Evolutionary conservation across 1,284 basidiomycete genomes (phyloP).

Genomic region (Amylostereum chailletii): DNA sequence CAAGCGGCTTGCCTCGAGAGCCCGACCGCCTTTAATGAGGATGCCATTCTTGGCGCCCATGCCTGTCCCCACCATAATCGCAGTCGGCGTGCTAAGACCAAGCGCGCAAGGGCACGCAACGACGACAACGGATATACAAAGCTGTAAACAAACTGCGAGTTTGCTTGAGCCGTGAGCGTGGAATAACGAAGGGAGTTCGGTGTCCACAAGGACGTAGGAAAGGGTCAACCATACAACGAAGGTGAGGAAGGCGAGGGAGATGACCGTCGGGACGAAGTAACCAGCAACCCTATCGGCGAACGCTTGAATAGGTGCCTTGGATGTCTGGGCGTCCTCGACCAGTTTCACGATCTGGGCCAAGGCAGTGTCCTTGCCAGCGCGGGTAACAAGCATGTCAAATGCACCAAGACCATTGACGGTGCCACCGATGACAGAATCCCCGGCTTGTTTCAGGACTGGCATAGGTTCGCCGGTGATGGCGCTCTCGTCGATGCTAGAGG

Average conservation of each 20-base stretch:
- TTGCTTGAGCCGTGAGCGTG: conserved; percentile 75
- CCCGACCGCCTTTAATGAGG: conserved; percentile 93
- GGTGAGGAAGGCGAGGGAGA: conserved; percentile 75
- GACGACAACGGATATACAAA: conserved; percentile 97
- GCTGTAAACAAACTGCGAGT: conserved; percentile 89
- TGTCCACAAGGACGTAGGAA: conserved; percentile 51
- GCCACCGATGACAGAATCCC: conserved; percentile 88
- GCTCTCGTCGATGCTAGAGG: conserved; percentile 90
- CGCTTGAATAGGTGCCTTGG: conserved; percentile 96
- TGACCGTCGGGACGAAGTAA: conserved; percentile 90
- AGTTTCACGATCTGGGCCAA: conserved; percentile 94
- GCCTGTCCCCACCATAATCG: conserved; percentile 99
- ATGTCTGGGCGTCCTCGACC: conserved; percentile 97
- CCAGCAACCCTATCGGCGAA: conserved; percentile 95
- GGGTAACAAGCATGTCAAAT: conserved; percentile 91
- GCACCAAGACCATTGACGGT: conserved; percentile 96
- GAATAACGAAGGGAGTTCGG: conserved; percentile 78
- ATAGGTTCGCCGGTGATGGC: conserved; percentile 97
- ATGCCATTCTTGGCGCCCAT: conserved; percentile 97
- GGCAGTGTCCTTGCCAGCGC: conserved; percentile 94
- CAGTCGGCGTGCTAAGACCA: conserved; percentile 93
- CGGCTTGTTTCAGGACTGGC: conserved; percentile 77
- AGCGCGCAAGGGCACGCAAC: conserved; percentile 98
- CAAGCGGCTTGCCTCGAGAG: conserved; percentile 83
- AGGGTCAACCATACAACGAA: conserved; percentile 84